Base-by-base conservation (phyloP, 805 yeast species). In the Diddensiella transvaalensis region DNA sequence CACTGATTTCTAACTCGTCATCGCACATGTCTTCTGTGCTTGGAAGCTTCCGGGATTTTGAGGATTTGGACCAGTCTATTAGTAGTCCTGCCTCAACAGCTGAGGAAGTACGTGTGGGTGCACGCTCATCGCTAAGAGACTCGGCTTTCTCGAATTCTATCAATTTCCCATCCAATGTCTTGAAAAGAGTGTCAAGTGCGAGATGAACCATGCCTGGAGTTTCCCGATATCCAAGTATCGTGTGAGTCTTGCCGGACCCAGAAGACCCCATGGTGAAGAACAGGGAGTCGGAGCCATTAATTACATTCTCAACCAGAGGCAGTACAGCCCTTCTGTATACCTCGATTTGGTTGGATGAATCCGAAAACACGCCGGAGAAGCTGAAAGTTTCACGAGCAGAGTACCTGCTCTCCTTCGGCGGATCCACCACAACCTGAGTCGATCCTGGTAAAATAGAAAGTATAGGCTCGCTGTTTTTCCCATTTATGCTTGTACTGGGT, bases 201-300 rank as follows among this genome's bases (percentile, higher is more conserved):
- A 68, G 46, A 59, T 69, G 46, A 11, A 65, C 60, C 40, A 73
- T 54, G 2, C 77, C 77, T 4, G 74, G 72, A 2, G 60, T 49
- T 5, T 47, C 46, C 8, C 44, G 50, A 42, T 53, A 47, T 11
- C 68, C 70, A 4, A 62, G 54, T 13, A 59, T 48, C 2, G 67
- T 62, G 44, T 60, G 57, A 5, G 64, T 50, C 52, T 78, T 78
- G 1, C 82, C 82, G 3, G 78, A 69, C 30, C 75, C 76, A 0
- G 81, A 73, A 29, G 82, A 77, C 1, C 83, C 83, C 55, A 78
- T 55, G 0, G 79, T 69, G 54, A 78, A 73, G 24, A 76, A 54
- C 5, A 73, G 61, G 18, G 73, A 67, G 53, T 77, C 80, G 8
- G 49, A 36, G 5, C 66, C 68, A 2, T 54, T 55, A 2, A 67